Evolutionary conservation across 2,329 filamentous ascomycete species (phyloP).

Genomic region (Fusarium cyanostomum): DNA sequence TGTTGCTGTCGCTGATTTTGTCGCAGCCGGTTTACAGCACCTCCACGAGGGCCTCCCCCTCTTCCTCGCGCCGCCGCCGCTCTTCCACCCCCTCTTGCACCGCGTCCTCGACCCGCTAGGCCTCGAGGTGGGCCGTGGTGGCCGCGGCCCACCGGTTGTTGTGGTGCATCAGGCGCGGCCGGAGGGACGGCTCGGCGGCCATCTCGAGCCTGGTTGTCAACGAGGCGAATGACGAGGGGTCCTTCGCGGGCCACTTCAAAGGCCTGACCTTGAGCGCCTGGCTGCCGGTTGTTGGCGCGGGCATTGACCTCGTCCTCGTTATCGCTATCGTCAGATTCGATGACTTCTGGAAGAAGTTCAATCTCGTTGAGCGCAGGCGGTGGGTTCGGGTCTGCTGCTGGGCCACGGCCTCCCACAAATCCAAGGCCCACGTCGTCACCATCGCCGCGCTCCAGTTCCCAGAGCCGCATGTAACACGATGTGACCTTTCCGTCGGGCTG

Average conservation of each 20-base stretch:
- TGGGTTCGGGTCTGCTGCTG: slow-evolving; percentile 28
- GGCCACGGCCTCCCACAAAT: slow-evolving; percentile 52
- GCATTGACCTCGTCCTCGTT: slow-evolving; percentile 44
- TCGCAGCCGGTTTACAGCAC: slow-evolving; percentile 36
- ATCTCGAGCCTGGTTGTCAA: slow-evolving; percentile 49
- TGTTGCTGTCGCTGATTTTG: slow-evolving; percentile 37
- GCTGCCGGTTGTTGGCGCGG: slow-evolving; percentile 39
- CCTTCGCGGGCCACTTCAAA: slow-evolving; percentile 64
- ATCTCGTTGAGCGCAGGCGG: slow-evolving; percentile 27
- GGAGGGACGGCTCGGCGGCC: slow-evolving; percentile 43
- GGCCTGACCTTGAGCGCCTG: slow-evolving; percentile 44
- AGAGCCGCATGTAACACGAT: slow-evolving; percentile 84
- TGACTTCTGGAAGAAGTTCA: slow-evolving; percentile 39
- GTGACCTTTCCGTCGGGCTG: slow-evolving; percentile 61
- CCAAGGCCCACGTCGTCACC: slow-evolving; percentile 61
- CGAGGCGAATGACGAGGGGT: slow-evolving; percentile 65
- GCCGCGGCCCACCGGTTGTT: slow-evolving; percentile 42
- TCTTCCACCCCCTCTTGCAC: slow-evolving; percentile 34
- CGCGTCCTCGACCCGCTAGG: slow-evolving; percentile 34
- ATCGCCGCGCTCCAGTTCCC: slow-evolving; percentile 89
- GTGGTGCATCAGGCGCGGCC: slow-evolving; percentile 45
- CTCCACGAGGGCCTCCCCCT: slow-evolving; percentile 41
- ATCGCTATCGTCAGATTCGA: slow-evolving; percentile 48
- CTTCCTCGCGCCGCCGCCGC: slow-evolving; percentile 38
- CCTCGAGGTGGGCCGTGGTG: slow-evolving; percentile 37